A percentile compares a stretch with the other conserved stretches of the same genome.
Evolutionary conservation across 495 filamentous ascomycete species (phyloP).

Genomic region (Bombardia bombarda): DNA sequence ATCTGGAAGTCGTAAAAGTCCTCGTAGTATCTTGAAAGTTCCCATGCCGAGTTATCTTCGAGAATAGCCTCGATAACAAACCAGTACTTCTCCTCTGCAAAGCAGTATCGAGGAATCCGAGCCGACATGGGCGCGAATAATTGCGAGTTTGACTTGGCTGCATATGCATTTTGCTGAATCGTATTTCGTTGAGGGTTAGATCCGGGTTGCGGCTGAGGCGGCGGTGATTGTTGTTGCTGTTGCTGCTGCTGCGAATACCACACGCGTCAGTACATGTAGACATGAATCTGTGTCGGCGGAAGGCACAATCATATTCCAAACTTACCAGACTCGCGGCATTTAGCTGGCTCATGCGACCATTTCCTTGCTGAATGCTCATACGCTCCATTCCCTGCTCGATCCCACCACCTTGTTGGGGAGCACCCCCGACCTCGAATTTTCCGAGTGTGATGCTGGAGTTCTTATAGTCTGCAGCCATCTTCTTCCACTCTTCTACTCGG

Average conservation of each 20-base stretch:
- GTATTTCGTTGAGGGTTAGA: constrained; percentile 16
- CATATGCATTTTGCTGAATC: constrained; percentile 25
- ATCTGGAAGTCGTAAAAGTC: constrained; percentile 99
- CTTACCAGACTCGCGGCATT: constrained; percentile 37
- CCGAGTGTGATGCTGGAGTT: constrained; percentile 96
- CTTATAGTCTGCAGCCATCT: constrained; percentile 98
- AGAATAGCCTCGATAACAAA: constrained; percentile 90
- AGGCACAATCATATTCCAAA: not conserved
- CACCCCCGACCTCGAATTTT: constrained; percentile 62
- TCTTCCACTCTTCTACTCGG: constrained; percentile 99
- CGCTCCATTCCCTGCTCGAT: constrained; percentile 68
- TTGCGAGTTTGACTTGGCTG: constrained; percentile 33
- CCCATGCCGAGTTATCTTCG: constrained; percentile 88
- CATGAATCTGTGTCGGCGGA: too few species aligned
- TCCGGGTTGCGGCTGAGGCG: constrained; percentile 12
- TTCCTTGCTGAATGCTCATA: constrained; percentile 58
- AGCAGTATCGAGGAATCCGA: constrained; percentile 87
- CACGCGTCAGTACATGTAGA: not conserved
- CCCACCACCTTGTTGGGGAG: constrained; percentile 26
- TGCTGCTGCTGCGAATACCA: not conserved
- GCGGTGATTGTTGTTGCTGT: too few species aligned
- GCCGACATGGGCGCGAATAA: constrained; percentile 56
- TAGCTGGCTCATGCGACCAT: constrained; percentile 35
- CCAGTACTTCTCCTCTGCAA: constrained; percentile 97
- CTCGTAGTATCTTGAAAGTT: constrained; percentile 87